These are phyloP conservation scores for Cocos nucifera DNA, from an alignment of 176 grass and related monocot genomes.

Conservation along the genomic window DNA sequence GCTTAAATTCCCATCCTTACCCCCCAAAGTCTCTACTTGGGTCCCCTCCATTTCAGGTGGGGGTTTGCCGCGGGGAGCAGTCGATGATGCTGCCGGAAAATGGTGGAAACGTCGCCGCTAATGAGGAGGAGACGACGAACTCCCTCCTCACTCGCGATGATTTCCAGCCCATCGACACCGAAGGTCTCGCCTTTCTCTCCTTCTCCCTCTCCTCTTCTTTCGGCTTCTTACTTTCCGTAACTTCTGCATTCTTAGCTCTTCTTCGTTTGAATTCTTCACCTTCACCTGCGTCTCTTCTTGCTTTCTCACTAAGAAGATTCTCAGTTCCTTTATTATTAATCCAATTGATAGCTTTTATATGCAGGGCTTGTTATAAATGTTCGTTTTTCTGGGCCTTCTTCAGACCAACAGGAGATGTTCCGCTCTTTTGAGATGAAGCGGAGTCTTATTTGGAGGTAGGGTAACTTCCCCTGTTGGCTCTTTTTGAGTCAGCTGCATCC, in stretches of 20 bases:
- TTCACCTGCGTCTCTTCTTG: too few relatives aligned
- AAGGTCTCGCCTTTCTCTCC: constrained; percentile 29
- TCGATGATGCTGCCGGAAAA: constrained; percentile 10
- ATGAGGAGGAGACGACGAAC: constrained; percentile 20
- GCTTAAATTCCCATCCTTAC: too few relatives aligned
- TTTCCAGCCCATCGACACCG: constrained; percentile 56
- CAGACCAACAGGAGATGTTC: constrained; percentile 93
- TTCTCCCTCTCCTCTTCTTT: background rate
- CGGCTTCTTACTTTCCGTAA: background rate
- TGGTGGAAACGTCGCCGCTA: constrained; percentile 46
- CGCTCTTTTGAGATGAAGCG: constrained; percentile 66
- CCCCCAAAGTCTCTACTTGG: too few relatives aligned
- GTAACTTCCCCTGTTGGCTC: background rate
- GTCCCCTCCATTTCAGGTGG: too few relatives aligned
- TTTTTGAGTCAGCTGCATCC: background rate
- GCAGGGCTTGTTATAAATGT: too few relatives aligned
- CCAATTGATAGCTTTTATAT: too few relatives aligned
- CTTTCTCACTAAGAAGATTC: too few relatives aligned
- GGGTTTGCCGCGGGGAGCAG: too few relatives aligned
- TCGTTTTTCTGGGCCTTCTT: background rate
- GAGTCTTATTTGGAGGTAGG: constrained; percentile 62
- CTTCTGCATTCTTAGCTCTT: background rate
- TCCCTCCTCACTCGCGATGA: constrained; percentile 2
- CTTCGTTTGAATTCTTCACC: too few relatives aligned
- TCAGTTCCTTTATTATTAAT: too few relatives aligned